These are phyloP conservation scores for Tephrocybe sp. DNA, from an alignment of 768 basidiomycete species.

Conservation along the genomic window DNA sequence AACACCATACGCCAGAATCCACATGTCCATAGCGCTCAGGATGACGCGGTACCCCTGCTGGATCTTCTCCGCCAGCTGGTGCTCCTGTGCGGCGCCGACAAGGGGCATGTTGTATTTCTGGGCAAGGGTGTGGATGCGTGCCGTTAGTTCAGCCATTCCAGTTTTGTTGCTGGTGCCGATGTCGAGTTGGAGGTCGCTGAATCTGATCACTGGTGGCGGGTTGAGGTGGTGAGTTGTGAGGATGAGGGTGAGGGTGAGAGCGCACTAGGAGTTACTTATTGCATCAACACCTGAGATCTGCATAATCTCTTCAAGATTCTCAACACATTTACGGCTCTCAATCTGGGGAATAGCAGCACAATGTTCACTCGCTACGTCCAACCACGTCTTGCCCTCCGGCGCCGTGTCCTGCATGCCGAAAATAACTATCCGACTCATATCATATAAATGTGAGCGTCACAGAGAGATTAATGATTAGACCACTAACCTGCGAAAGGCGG, in stretches of 20 bases:
- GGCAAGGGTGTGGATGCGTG: slow-evolving; percentile 2
- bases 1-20: neutral
- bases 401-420: slow-evolving; percentile 1
- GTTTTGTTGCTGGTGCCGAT: neutral
- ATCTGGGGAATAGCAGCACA: slow-evolving; percentile 6
- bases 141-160: neutral
- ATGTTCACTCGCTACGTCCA: slow-evolving; percentile 6
- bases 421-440: no score
- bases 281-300: slow-evolving; percentile 6
- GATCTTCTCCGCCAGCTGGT: neutral
- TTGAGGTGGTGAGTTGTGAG: no score
- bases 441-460: no score
- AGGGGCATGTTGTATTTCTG: slow-evolving; percentile 8
- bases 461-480: no score
- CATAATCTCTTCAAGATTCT: slow-evolving; percentile 7
- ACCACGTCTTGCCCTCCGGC: slow-evolving; percentile 7
- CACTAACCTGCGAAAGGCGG: slow-evolving; percentile 4
- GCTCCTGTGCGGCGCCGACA: neutral
- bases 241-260: no score
- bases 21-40: neutral
- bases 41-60: neutral
- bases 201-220: slow-evolving; percentile 4
- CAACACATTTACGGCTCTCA: slow-evolving; percentile 1
- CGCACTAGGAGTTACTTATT: no score
- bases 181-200: slow-evolving; percentile 1